phyloP scores from a whole-genome alignment of 305 asterid species.

The Solanum aculeatissimum region DNA sequence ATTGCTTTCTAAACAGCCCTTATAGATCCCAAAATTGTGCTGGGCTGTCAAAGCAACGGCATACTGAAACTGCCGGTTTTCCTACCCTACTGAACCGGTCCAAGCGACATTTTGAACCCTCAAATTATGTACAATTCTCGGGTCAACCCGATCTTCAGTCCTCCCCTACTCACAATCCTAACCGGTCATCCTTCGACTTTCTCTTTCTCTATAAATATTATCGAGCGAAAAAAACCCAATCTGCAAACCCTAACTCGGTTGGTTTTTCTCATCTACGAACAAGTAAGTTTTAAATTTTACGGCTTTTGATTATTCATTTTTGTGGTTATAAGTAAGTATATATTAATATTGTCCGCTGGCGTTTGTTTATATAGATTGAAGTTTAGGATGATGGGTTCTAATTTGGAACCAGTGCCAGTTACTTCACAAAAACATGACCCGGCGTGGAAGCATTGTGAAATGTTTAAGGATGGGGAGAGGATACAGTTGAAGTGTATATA shows the following conservation, averaged over 20 bases:
- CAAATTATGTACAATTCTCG: not conserved
- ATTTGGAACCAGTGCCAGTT: not conserved
- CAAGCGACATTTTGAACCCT: not conserved
- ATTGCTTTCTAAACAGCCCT: not conserved
- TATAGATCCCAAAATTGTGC: not conserved
- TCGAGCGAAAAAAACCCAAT: not conserved
- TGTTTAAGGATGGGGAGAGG: constrained; percentile 75
- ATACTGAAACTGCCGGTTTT: constrained; percentile 7
- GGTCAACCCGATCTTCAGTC: constrained; percentile 1
- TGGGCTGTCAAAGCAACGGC: not conserved
- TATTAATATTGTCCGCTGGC: not conserved
- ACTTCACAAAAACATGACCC: constrained; percentile 84
- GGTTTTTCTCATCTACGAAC: not conserved
- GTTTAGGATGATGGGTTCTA: not conserved
- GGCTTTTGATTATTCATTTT: not conserved
- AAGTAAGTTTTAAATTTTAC: not conserved
- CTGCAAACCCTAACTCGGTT: not conserved
- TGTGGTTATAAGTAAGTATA: not conserved
- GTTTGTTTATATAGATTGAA: not conserved
- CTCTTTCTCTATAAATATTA: not conserved
- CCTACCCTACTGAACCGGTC: not conserved
- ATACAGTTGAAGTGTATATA: constrained; percentile 75
- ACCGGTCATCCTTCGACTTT: constrained; percentile 15
- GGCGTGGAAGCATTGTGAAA: constrained; percentile 92
- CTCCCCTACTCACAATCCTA: constrained; percentile 5